Conservation (phyloP, 176 grass and related monocot species). For the Carex myosuroides region DNA sequence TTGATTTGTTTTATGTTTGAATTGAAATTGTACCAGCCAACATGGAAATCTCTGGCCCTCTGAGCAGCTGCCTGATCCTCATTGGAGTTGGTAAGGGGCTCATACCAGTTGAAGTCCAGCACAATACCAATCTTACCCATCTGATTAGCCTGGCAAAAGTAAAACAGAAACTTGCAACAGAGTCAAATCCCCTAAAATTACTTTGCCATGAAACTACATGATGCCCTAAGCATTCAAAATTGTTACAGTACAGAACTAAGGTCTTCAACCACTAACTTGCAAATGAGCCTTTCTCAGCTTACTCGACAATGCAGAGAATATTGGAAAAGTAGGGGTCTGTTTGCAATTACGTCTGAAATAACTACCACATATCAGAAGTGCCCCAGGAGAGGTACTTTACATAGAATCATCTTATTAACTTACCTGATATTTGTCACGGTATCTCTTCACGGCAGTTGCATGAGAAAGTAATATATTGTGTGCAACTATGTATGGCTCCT, state of each 20-base stretch:
- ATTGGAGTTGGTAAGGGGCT: conserved; percentile 28
- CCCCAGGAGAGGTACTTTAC: not conserved
- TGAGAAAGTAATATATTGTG: conserved; percentile 58
- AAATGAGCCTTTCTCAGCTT: not conserved
- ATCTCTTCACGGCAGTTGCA: conserved; percentile 42
- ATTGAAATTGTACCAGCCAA: conserved; percentile 41
- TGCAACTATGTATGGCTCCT: conserved; percentile 43
- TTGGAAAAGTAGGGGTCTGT: not conserved
- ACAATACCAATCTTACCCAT: conserved; percentile 51
- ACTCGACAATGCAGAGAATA: not conserved
- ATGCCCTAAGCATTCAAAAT: not conserved
- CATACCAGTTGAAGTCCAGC: conserved; percentile 67
- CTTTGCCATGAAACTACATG: not conserved
- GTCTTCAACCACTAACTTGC: not conserved
- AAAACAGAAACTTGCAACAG: not conserved
- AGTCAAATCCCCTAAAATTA: not conserved
- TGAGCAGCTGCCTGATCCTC: conserved; percentile 46
- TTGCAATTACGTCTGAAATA: not conserved
- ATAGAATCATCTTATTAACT: not conserved
- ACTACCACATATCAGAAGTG: not conserved
- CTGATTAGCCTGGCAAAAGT: conserved; percentile 25
- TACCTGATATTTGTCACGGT: conserved; percentile 54
- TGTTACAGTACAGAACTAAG: not conserved
- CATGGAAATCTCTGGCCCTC: conserved; percentile 59
- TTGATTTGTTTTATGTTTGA: not conserved